These are phyloP conservation scores for Saturnispora sanitii DNA, from an alignment of 805 yeast species.

Conservation along the genomic window DNA sequence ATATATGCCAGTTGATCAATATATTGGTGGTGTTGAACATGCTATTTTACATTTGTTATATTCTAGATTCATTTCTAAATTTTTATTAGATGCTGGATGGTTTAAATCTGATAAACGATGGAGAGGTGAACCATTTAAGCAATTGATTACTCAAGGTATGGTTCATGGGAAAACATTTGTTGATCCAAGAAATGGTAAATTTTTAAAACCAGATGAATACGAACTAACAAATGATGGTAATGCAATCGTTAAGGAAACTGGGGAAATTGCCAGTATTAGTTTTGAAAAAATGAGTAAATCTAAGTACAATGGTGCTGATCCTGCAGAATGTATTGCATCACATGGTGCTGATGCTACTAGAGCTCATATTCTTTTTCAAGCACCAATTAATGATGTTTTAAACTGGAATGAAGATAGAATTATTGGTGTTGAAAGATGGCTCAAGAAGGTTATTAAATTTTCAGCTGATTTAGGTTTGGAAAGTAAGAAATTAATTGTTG, in stretches of 20 bases:
- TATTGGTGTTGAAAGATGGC: slow-evolving; percentile 83
- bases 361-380: slow-evolving; percentile 87
- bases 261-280: slow-evolving; percentile 41
- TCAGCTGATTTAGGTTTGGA: slow-evolving; percentile 4
- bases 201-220: slow-evolving; percentile 71
- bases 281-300: slow-evolving; percentile 96
- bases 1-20: slow-evolving; percentile 76
- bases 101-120: slow-evolving; percentile 46
- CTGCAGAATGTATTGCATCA: slow-evolving; percentile 55
- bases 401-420: slow-evolving; percentile 89
- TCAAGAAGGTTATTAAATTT: slow-evolving; percentile 40
- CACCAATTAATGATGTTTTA: slow-evolving; percentile 72
- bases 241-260: slow-evolving; percentile 42
- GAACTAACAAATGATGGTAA: slow-evolving; percentile 31
- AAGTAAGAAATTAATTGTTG: background rate
- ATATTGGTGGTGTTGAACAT: slow-evolving; percentile 94
- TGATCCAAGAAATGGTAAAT: slow-evolving; percentile 64
- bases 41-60: slow-evolving; percentile 88
- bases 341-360: slow-evolving; percentile 94
- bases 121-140: slow-evolving; percentile 72
- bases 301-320: slow-evolving; percentile 90
- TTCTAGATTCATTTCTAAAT: slow-evolving; percentile 77
- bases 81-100: slow-evolving; percentile 52
- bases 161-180: slow-evolving; percentile 83
- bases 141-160: slow-evolving; percentile 92